phyloP scores from a whole-genome alignment of 208 protist species.

The Trypanosoma theileri region DNA sequence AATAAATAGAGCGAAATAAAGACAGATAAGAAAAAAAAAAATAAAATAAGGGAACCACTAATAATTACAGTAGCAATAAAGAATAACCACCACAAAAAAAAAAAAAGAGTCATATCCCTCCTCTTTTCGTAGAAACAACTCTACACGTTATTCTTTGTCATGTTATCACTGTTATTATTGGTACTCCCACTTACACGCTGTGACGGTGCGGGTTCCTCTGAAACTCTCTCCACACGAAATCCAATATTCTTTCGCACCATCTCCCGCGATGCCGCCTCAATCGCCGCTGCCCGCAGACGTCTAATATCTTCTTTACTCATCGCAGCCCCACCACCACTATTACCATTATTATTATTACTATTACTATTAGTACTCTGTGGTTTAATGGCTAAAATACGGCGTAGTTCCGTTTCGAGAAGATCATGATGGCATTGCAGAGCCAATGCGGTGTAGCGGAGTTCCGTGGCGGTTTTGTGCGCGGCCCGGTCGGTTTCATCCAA shows the following conservation, averaged over 20 bases:
- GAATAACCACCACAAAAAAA: too few species aligned
- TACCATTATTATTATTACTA: neutral
- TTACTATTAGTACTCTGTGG: constrained; percentile 7
- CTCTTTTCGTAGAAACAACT: too few species aligned
- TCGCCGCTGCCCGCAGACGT: constrained; percentile 37
- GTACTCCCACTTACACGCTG: constrained; percentile 15
- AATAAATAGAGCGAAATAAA: too few species aligned
- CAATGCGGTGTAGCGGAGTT: constrained; percentile 74
- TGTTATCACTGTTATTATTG: neutral
- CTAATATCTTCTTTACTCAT: constrained; percentile 42
- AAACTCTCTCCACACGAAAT: constrained; percentile 62
- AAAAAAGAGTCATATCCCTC: too few species aligned
- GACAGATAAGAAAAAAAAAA: too few species aligned
- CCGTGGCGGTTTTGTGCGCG: constrained; percentile 49
- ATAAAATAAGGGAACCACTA: too few species aligned
- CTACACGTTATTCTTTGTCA: too few species aligned
- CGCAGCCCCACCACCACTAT: neutral
- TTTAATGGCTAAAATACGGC: constrained; percentile 61
- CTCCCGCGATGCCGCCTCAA: constrained; percentile 70
- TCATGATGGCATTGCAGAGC: constrained; percentile 68
- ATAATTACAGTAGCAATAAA: too few species aligned
- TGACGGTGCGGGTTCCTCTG: constrained; percentile 32
- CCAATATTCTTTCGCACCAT: constrained; percentile 78
- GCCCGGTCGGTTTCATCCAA: constrained; percentile 47
- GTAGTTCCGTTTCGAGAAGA: constrained; percentile 71